A percentile compares a stretch with the other conserved stretches of the same genome.
Conservation (phyloP, 177 flowering plant species). For the Tripterygium wilfordii region DNA sequence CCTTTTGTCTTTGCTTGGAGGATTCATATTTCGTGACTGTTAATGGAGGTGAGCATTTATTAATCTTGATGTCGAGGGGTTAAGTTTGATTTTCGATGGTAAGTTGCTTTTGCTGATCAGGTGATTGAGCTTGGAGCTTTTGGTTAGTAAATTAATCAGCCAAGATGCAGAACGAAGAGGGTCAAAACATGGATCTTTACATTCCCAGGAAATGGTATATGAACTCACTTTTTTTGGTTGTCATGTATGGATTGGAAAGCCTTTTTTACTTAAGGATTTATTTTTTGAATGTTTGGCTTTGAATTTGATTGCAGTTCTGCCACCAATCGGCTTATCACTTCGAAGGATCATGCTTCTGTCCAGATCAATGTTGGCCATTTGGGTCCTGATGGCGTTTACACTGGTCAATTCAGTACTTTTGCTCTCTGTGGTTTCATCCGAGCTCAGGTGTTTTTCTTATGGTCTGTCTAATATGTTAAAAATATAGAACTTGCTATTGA, state of each 20-base stretch:
- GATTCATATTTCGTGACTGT: too few relatives aligned
- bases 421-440: constrained; percentile 59
- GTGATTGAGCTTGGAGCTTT: too few relatives aligned
- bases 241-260: neutral
- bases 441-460: constrained; percentile 46
- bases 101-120: too few relatives aligned
- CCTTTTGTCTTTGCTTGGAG: too few relatives aligned
- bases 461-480: too few relatives aligned
- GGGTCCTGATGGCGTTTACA: constrained; percentile 42
- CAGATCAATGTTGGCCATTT: constrained; percentile 55
- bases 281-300: neutral
- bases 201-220: constrained; percentile 67
- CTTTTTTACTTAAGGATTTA: neutral
- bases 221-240: neutral
- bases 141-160: neutral
- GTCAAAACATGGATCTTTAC: constrained; percentile 50
- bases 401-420: constrained; percentile 41
- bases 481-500: too few relatives aligned
- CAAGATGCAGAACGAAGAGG: constrained; percentile 66
- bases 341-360: constrained; percentile 66
- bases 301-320: constrained; percentile 41
- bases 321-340: constrained; percentile 55
- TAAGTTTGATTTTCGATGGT: too few relatives aligned
- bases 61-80: too few relatives aligned
- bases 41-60: too few relatives aligned